These are phyloP conservation scores for Setaria viridis DNA, from an alignment of 202 grass and related monocot species.

Conservation along the genomic window DNA sequence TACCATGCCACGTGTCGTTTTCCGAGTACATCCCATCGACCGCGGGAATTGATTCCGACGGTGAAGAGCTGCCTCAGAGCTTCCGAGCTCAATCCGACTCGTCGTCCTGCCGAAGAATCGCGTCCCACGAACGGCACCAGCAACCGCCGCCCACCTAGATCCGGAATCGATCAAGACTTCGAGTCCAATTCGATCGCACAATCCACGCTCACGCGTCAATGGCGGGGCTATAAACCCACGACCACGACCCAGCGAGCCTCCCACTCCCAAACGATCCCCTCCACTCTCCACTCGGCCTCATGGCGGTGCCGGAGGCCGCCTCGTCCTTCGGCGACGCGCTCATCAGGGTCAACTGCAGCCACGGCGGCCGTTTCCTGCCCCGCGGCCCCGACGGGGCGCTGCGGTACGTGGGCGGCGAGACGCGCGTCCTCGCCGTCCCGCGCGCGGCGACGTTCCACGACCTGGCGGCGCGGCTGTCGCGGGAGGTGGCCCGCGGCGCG, in stretches of 20 bases:
- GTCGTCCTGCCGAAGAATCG: not conserved
- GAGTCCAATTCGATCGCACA: not conserved
- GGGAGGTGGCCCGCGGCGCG: constrained; percentile 45
- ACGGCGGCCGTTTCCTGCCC: constrained; percentile 68
- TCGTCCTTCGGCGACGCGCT: not conserved
- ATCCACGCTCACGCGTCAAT: constrained; percentile 4
- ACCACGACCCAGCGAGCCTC: constrained; percentile 4
- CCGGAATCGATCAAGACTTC: not conserved
- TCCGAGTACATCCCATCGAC: not conserved
- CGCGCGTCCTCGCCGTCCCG: constrained; percentile 61
- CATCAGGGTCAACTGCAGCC: constrained; percentile 70
- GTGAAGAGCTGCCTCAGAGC: not conserved
- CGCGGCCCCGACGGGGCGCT: constrained; percentile 46
- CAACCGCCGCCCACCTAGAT: not conserved
- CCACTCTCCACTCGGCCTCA: not conserved
- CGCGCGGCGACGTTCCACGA: constrained; percentile 62
- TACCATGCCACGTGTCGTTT: not conserved
- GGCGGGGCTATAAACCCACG: not conserved
- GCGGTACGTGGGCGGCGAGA: constrained; percentile 74
- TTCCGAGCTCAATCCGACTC: not conserved
- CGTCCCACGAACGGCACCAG: not conserved
- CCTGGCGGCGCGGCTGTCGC: constrained; percentile 50
- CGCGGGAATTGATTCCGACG: not conserved
- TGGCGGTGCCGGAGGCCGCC: not conserved
- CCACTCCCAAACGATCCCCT: constrained; percentile 12